Evolutionary conservation across 768 basidiomycete species (phyloP).

Genomic region (Asterophora parasitica): DNA sequence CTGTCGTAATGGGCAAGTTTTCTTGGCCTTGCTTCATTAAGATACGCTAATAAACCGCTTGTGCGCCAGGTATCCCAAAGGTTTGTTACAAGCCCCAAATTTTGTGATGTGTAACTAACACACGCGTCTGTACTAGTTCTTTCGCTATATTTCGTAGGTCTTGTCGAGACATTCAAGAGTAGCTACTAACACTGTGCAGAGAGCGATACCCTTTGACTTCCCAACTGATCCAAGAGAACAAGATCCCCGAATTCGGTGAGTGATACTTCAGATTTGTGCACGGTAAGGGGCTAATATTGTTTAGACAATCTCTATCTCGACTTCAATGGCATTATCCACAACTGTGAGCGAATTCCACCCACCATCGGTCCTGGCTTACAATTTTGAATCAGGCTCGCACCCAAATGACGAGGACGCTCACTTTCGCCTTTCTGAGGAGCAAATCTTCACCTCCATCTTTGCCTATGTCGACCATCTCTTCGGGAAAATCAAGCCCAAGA

Average conservation of each 20-base stretch:
- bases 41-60: background rate
- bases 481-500: conserved; percentile 95
- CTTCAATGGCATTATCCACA: conserved; percentile 92
- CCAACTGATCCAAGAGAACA: conserved; percentile 96
- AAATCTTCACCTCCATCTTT: conserved; percentile 96
- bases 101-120: conserved; percentile 5
- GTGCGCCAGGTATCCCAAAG: conserved; percentile 56
- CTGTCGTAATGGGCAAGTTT: conserved; percentile 18
- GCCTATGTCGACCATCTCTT: conserved; percentile 96
- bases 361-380: background rate
- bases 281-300: conserved; percentile 9
- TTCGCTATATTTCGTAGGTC: conserved; percentile 90
- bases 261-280: background rate
- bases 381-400: conserved; percentile 62
- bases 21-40: background rate
- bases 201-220: conserved; percentile 98
- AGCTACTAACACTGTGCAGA: conserved; percentile 34
- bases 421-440: conserved; percentile 92
- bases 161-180: background rate
- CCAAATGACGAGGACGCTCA: conserved; percentile 96
- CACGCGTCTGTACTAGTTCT: conserved; percentile 69
- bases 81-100: conserved; percentile 28
- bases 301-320: conserved; percentile 89
- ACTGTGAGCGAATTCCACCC: conserved; percentile 41
- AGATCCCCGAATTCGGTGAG: conserved; percentile 96